These are phyloP conservation scores for Suillus bovinus DNA, from an alignment of 768 basidiomycete genomes.

Conservation along the genomic window DNA sequence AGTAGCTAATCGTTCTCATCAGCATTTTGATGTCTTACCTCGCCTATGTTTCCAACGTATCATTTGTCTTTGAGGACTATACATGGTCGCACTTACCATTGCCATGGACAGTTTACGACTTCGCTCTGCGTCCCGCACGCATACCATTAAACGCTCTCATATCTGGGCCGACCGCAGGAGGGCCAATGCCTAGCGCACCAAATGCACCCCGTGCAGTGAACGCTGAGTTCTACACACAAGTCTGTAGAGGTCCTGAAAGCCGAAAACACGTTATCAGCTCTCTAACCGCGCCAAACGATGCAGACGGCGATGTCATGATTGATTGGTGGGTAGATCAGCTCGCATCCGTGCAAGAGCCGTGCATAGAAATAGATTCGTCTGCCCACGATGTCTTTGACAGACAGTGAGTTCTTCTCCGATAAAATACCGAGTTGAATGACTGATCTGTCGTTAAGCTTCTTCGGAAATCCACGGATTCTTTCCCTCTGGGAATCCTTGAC, in stretches of 20 bases:
- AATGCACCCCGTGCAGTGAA: conserved; percentile 41
- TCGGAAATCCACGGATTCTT: conserved; percentile 42
- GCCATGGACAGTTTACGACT: conserved; percentile 55
- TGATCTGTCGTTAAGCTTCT: conserved; percentile 37
- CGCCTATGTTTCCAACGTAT: conserved; percentile 48
- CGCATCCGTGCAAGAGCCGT: conserved; percentile 34
- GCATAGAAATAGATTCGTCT: conserved; percentile 46
- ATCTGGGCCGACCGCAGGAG: conserved; percentile 56
- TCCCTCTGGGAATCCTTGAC: conserved; percentile 44
- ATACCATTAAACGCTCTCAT: conserved; percentile 63
- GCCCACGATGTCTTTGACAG: conserved; percentile 47
- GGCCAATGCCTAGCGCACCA: conserved; percentile 31
- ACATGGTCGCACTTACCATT: conserved; percentile 56
- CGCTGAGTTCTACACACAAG: conserved; percentile 47
- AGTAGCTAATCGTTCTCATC: not conserved
- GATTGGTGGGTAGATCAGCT: conserved; percentile 51
- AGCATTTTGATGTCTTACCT: conserved; percentile 54
- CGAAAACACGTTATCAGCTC: conserved; percentile 36
- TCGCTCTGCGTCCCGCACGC: conserved; percentile 48
- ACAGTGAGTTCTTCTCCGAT: conserved; percentile 36
- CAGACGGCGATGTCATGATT: conserved; percentile 43
- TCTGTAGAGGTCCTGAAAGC: conserved; percentile 42
- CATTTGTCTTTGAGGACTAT: conserved; percentile 66
- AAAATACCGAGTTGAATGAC: not conserved
- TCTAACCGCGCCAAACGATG: conserved; percentile 36